A percentile compares a stretch with the other conserved stretches of the same genome.
phyloP scores from a whole-genome alignment of 257 asterid genomes.

The Nicotiana noctiflora region DNA sequence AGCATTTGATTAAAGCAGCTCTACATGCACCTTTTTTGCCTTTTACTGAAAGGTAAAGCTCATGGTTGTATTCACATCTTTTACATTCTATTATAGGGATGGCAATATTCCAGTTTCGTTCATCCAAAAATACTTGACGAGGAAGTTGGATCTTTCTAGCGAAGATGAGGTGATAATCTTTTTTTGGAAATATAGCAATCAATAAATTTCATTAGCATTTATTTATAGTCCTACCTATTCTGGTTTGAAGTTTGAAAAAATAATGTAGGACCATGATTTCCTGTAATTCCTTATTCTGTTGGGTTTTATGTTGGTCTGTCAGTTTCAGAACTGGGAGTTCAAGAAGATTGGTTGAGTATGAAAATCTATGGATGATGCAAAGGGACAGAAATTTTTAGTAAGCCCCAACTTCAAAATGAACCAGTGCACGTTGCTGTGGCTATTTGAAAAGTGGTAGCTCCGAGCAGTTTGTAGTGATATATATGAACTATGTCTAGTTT shows the following conservation, averaged over 20 bases:
- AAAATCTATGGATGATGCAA: neutral
- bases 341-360: neutral
- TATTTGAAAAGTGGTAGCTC: neutral
- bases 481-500: neutral
- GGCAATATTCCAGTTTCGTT: constrained; percentile 67
- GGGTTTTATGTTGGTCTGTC: neutral
- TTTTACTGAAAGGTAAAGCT: neutral
- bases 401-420: neutral
- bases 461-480: neutral
- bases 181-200: neutral
- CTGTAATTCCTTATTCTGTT: neutral
- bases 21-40: neutral
- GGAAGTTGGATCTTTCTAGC: constrained; percentile 62
- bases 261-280: neutral
- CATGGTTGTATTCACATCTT: neutral
- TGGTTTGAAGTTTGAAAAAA: neutral
- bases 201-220: neutral
- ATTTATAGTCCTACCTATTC: neutral
- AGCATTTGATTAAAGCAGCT: neutral
- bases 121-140: constrained; percentile 73
- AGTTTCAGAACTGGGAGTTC: neutral
- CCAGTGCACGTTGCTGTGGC: neutral
- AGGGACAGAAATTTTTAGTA: neutral
- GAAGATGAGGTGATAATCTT: constrained; percentile 65
- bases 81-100: constrained; percentile 49